Evolutionary conservation across 2,329 filamentous ascomycete genomes (phyloP), one percentile per base, ranked within the genome.

Genomic region (Neofusicoccum ribis): DNA sequence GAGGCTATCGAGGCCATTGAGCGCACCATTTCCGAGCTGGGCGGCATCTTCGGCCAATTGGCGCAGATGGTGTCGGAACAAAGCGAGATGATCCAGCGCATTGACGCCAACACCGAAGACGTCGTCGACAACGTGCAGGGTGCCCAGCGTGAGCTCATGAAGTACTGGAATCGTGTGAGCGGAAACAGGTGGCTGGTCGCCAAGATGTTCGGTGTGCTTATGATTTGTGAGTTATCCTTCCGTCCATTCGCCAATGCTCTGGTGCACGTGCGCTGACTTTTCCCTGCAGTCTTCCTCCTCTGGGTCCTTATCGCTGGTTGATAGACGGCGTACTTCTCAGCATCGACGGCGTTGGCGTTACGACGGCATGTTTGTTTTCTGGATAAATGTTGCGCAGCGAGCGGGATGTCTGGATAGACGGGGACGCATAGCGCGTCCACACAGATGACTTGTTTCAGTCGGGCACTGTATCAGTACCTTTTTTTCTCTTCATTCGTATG

Each of bases 81-180:
- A 80, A 92, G 91, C 67, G 95, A 97, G 79, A 96, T 97, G 90
- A 96, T 99, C 69, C 92, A 98, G 79, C 86, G 94, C 58, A 97
- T 97, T 74, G 94, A 98, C 73, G 94, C 94, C 69, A 97, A 98
- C 78, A 97, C 94, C 1, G 95, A 99, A 74, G 93, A 97, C 72
- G 92, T 99, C 5, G 94, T 99, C 63, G 94, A 98, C 74, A 99
- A 99, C 72, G 94, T 99, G n/a, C 88, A 97, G 74, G 95, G 95
- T 17, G 95, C 95, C 5, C 95, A 99, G 76, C 86, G 93, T 68
- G 94, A 99, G 79, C 77, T 99, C 73, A 87, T 99, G 80, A 97
- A 97, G 78, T 99, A 98, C 80, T 99, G 95, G 94, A 90, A 88
- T 34, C 86, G 93, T 46, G 93, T 98, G 34, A 95, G 92, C 65